phyloP scores from a whole-genome alignment of 129 eudicot species.

The Escallonia herrerae region DNA sequence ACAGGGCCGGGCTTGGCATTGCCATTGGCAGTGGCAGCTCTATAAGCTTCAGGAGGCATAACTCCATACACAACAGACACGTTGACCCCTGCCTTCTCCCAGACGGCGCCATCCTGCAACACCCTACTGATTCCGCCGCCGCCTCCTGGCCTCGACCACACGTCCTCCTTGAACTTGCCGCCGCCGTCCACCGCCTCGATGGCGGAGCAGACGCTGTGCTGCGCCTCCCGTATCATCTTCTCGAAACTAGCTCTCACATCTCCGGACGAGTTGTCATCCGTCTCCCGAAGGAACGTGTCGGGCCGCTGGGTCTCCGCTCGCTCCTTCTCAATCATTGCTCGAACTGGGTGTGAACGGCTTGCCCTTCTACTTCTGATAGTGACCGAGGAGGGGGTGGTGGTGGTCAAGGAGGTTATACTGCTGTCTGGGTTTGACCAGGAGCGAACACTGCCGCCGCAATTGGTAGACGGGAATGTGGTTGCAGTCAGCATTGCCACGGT shows the following conservation, averaged over 20 bases:
- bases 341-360: slow-evolving; percentile 4
- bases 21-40: slow-evolving; percentile 70
- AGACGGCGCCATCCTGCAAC: slow-evolving; percentile 80
- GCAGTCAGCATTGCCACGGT: too few relatives aligned
- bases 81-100: slow-evolving; percentile 98
- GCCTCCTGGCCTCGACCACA: slow-evolving; percentile 95
- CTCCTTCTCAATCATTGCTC: slow-evolving; percentile 81
- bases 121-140: slow-evolving; percentile 99
- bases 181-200: slow-evolving; percentile 81
- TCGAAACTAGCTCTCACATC: slow-evolving; percentile 68
- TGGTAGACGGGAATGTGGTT: too few relatives aligned
- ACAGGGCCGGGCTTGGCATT: slow-evolving; percentile 66
- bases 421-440: too few relatives aligned
- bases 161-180: slow-evolving; percentile 84
- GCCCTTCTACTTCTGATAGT: slow-evolving; percentile 2
- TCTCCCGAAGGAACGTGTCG: slow-evolving; percentile 58
- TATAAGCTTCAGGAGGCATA: slow-evolving; percentile 97
- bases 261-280: slow-evolving; percentile 29
- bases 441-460: too few relatives aligned
- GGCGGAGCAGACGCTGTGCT: slow-evolving; percentile 72
- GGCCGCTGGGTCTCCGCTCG: slow-evolving; percentile 57
- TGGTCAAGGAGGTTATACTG: too few relatives aligned
- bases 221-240: slow-evolving; percentile 88
- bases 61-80: slow-evolving; percentile 91
- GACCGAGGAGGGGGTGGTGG: too few relatives aligned